Evolutionary conservation across 441 rosid genomes (phyloP).

Genomic region (Populus hybrid): DNA sequence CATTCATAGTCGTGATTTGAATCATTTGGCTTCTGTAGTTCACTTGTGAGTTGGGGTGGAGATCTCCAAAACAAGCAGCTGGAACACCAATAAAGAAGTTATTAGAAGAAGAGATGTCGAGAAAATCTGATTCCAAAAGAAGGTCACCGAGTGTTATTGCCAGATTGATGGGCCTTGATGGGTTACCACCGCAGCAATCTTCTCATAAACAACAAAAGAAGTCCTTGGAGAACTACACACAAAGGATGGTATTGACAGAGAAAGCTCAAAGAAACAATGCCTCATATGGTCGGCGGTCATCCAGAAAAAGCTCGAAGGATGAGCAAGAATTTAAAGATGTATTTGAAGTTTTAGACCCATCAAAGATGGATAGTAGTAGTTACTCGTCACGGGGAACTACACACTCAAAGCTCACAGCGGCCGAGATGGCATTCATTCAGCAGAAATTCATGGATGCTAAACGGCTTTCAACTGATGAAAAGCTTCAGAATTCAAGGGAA

Average conservation of each 20-base stretch:
- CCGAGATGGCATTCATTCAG: slow-evolving; percentile 64
- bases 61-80: slow-evolving; percentile 39
- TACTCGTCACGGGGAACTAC: slow-evolving; percentile 30
- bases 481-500: slow-evolving; percentile 66
- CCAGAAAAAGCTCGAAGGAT: slow-evolving; percentile 63
- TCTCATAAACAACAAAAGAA: slow-evolving; percentile 39
- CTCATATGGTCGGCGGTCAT: slow-evolving; percentile 45
- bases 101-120: slow-evolving; percentile 77
- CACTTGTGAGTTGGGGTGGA: slow-evolving; percentile 37
- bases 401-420: slow-evolving; percentile 43
- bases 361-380: slow-evolving; percentile 38
- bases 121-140: slow-evolving; percentile 60
- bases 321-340: slow-evolving; percentile 94
- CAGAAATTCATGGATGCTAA: slow-evolving; percentile 74
- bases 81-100: slow-evolving; percentile 71
- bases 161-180: slow-evolving; percentile 93
- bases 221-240: slow-evolving; percentile 31
- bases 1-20: not conserved
- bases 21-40: slow-evolving; percentile 37
- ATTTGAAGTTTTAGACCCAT: slow-evolving; percentile 73
- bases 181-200: slow-evolving; percentile 57
- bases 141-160: slow-evolving; percentile 83
- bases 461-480: slow-evolving; percentile 66
- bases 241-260: slow-evolving; percentile 24
- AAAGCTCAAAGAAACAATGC: slow-evolving; percentile 40